Base-by-base conservation (phyloP, 2,329 filamentous ascomycete species). In the Xylaria sp. region DNA sequence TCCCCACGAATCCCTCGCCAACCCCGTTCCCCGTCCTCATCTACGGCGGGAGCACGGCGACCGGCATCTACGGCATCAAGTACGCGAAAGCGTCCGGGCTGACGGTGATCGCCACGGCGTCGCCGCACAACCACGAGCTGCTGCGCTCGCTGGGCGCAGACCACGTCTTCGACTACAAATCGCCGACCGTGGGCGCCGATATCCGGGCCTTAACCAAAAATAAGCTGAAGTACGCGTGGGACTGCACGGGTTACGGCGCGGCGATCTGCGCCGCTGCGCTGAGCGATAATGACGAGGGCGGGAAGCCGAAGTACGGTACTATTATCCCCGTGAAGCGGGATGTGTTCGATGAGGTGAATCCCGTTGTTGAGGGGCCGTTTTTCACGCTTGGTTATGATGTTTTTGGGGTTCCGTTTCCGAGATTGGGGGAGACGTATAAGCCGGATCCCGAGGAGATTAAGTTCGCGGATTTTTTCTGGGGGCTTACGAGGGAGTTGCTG, bases 11-110 rank as follows among this genome's bases (percentile, higher is more conserved):
- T 79, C 83, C 6, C 63, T 76, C 37, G 77, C 78, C n/a, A 78
- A 81, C 10, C 75, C 80, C 48, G 74, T 80, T 51, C 78, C 82
- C 0, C 73, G 48, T 85, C 50, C 72, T 85, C 25, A 83, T 84
- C 69, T 84, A 85, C 63, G 84, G 83, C 51, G 83, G 82, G 18
- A 85, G 85, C 76, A 89, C 85, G 10, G 87, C 86, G 1, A 88
- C 87, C 0, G 85, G 84, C 76, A 85, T 88, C 54, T 84, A 87
- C 63, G 83, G 78, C 5, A 82, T 85, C 70, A 83, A 84, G 73
- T 82, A 75, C 69, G 82, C 82, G 64, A 82, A 81, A 70, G 74
- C 79, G n/a, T 81, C 81, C 7, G 83, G 81, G 5, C 79, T 80
- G 41, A 77, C 69, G 15, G 81, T 84, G 10, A 75, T 82, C 15